A percentile compares a stretch with the other conserved stretches of the same genome.
phyloP scores from a whole-genome alignment of 768 basidiomycete genomes.

The Aureoboletus auriporus region DNA sequence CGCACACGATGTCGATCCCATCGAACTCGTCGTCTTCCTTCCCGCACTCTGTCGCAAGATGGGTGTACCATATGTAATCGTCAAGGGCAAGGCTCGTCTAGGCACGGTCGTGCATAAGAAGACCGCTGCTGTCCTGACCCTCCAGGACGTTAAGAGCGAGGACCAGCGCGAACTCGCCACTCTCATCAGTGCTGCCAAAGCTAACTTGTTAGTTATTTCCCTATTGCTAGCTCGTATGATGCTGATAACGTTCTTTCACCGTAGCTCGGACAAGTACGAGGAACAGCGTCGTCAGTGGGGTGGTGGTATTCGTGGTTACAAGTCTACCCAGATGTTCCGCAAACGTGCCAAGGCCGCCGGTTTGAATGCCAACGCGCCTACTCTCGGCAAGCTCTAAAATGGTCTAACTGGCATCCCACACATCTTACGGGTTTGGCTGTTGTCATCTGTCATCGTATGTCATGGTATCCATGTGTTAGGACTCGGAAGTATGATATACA shows the following conservation, averaged over 20 bases:
- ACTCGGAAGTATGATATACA: constrained; percentile 19
- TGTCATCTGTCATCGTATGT: constrained; percentile 10
- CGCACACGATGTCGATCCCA: constrained; percentile 97
- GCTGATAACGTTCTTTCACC: constrained; percentile 1
- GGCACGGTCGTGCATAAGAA: constrained; percentile 99
- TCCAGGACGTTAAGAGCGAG: constrained; percentile 94
- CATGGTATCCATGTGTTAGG: constrained; percentile 16
- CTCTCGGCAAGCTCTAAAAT: constrained; percentile 61
- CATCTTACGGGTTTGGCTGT: background rate
- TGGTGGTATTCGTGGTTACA: constrained; percentile 93
- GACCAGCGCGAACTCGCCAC: constrained; percentile 92
- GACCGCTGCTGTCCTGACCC: constrained; percentile 85
- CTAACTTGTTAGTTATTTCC: constrained; percentile 78
- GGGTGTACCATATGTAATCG: constrained; percentile 98
- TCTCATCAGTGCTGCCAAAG: constrained; percentile 89
- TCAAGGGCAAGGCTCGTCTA: constrained; percentile 97
- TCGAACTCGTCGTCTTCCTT: constrained; percentile 97
- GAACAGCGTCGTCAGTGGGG: constrained; percentile 92
- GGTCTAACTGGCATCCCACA: background rate
- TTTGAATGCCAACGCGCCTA: constrained; percentile 51
- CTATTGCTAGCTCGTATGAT: background rate
- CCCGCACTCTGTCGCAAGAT: constrained; percentile 99
- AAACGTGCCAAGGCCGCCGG: constrained; percentile 93
- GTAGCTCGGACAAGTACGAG: constrained; percentile 88
- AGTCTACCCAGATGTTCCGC: constrained; percentile 89